Evolutionary conservation across 805 yeast genomes (phyloP).

Genomic region (Candida sakaeoensis): DNA sequence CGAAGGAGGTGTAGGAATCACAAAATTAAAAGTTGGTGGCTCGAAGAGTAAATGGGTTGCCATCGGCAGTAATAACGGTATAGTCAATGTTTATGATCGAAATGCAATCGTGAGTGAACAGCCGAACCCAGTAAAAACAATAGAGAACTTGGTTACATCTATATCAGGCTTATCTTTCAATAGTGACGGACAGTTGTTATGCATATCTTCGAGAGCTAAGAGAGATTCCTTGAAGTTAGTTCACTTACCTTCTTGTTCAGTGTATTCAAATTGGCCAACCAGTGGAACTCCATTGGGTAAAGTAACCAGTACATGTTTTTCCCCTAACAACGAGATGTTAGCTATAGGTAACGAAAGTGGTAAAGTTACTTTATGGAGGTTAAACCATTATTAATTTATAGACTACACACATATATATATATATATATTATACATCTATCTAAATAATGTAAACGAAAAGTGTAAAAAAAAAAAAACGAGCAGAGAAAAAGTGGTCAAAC

Average conservation of each 20-base stretch:
- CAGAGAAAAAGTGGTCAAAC: too few species aligned
- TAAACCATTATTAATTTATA: conserved; percentile 68
- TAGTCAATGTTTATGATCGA: conserved; percentile 82
- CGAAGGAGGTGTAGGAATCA: conserved; percentile 79
- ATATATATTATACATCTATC: background rate
- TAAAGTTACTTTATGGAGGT: conserved; percentile 80
- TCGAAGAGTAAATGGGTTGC: conserved; percentile 76
- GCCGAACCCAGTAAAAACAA: conserved; percentile 53
- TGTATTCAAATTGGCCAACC: conserved; percentile 95
- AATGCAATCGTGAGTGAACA: conserved; percentile 15
- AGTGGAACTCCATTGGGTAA: conserved; percentile 95
- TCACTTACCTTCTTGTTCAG: conserved; percentile 83
- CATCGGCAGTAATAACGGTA: conserved; percentile 83
- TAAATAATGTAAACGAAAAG: conserved; percentile 1
- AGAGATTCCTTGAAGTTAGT: conserved; percentile 83
- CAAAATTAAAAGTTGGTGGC: conserved; percentile 72
- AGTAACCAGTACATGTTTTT: conserved; percentile 75
- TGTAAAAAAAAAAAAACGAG: background rate
- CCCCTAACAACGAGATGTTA: conserved; percentile 77
- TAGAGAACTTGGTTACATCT: conserved; percentile 80
- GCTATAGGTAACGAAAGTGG: conserved; percentile 92
- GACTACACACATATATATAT: conserved; percentile 3
- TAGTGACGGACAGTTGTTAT: conserved; percentile 84
- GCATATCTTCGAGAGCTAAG: conserved; percentile 79
- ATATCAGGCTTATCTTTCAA: conserved; percentile 72